A percentile compares a stretch with the other conserved stretches of the same genome.
phyloP scores from a whole-genome alignment of 306 rosid species.

The Sesbania bispinosa region DNA sequence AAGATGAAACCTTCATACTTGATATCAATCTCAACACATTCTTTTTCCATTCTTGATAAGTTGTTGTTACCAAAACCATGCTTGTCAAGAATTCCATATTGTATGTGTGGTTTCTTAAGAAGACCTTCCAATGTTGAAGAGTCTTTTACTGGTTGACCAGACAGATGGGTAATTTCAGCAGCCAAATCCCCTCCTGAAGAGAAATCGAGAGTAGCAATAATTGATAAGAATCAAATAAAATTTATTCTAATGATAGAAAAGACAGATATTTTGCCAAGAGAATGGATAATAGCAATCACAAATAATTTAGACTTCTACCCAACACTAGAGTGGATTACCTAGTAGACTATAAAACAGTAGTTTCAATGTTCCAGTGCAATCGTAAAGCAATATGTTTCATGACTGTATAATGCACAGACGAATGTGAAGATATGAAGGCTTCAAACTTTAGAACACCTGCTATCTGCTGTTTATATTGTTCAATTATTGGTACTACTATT shows the following conservation, averaged over 20 bases:
- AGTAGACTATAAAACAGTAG: not conserved
- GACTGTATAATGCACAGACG: not conserved
- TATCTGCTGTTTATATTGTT: not conserved
- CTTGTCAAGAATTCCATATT: slow-evolving; percentile 66
- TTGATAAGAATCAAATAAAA: not conserved
- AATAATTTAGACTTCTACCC: not conserved
- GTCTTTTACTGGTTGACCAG: slow-evolving; percentile 87
- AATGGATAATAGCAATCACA: slow-evolving; percentile 10
- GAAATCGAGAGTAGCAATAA: slow-evolving; percentile 15
- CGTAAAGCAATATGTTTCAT: not conserved
- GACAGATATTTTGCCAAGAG: not conserved
- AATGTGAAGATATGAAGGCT: not conserved
- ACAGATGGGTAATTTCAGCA: slow-evolving; percentile 55
- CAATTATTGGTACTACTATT: not conserved
- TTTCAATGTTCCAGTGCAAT: slow-evolving; percentile 1
- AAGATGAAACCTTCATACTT: slow-evolving; percentile 94
- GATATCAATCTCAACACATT: slow-evolving; percentile 88
- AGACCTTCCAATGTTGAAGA: slow-evolving; percentile 83
- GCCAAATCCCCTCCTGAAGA: slow-evolving; percentile 81
- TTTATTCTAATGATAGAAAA: not conserved
- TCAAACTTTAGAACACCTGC: not conserved
- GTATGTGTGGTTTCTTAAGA: slow-evolving; percentile 95
- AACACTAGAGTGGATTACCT: not conserved
- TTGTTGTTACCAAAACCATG: slow-evolving; percentile 75
- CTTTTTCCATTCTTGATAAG: slow-evolving; percentile 73